Percentiles rank a stretch among this genome's conserved stretches.
Evolutionary conservation across 2,329 filamentous ascomycete species (phyloP).

Genomic region (Coccinonectria pachysandricola): DNA sequence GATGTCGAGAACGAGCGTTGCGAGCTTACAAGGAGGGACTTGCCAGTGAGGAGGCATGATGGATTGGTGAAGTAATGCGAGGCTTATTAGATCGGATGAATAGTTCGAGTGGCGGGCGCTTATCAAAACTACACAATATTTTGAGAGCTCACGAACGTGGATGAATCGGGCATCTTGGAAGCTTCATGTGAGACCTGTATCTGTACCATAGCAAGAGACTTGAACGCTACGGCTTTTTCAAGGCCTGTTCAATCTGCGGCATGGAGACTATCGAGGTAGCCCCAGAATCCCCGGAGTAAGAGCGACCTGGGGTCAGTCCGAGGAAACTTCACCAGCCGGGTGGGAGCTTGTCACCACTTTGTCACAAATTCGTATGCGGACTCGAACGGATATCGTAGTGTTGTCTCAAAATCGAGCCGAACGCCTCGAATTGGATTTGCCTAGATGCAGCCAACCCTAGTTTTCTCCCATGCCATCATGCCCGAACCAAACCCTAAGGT

Average conservation of each 20-base stretch:
- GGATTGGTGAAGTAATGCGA: too few species aligned
- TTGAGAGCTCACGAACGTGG: constrained; percentile 3
- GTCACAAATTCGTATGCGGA: constrained; percentile 19
- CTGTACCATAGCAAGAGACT: constrained; percentile 51
- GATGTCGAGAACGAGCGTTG: constrained; percentile 55
- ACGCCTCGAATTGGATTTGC: constrained; percentile 37
- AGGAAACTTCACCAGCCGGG: constrained; percentile 48
- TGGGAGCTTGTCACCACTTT: constrained; percentile 14
- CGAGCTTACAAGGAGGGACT: constrained; percentile 54
- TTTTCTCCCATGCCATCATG: constrained; percentile 30
- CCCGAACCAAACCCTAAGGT: constrained; percentile 24
- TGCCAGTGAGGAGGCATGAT: constrained; percentile 17
- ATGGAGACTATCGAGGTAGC: constrained; percentile 46
- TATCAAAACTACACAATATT: constrained; percentile 1
- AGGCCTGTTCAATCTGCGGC: constrained; percentile 50
- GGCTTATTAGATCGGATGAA: too few species aligned
- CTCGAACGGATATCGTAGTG: constrained; percentile 20
- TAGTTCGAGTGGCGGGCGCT: too few species aligned
- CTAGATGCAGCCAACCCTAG: constrained; percentile 35
- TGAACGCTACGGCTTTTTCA: constrained; percentile 50
- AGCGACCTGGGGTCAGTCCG: constrained; percentile 28
- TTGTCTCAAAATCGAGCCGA: constrained; percentile 36
- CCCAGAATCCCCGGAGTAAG: constrained; percentile 43
- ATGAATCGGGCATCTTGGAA: too few species aligned
- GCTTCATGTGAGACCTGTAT: constrained; percentile 51